Evolutionary conservation across 1,284 basidiomycete species (phyloP).

Genomic region (Hortiboletus rubellus): DNA sequence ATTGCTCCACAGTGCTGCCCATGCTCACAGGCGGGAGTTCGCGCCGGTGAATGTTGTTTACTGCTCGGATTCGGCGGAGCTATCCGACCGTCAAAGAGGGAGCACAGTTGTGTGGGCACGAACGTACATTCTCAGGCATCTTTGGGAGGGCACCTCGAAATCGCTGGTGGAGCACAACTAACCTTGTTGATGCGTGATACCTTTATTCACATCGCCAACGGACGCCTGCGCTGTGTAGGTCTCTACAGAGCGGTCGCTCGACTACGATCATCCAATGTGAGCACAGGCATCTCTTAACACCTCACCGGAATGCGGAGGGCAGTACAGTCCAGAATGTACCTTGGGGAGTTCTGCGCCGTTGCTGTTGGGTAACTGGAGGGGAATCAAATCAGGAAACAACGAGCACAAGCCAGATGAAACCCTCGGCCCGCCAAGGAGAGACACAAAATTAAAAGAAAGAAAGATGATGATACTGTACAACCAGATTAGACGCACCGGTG

Average conservation of each 20-base stretch:
- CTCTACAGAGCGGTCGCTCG: conserved; percentile 41
- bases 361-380: no score
- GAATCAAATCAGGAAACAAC: no score
- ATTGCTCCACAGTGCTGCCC: conserved; percentile 85
- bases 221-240: conserved; percentile 89
- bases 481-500: not conserved
- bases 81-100: conserved; percentile 33
- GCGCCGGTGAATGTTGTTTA: conserved; percentile 65
- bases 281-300: conserved; percentile 41
- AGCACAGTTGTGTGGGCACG: not conserved
- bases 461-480: not conserved
- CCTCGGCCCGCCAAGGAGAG: not conserved
- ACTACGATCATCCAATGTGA: not conserved
- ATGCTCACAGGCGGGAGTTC: conserved; percentile 85
- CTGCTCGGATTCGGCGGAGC: conserved; percentile 86
- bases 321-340: no score
- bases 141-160: conserved; percentile 69
- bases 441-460: no score
- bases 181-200: conserved; percentile 83
- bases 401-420: not conserved
- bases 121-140: conserved; percentile 83
- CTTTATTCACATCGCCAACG: conserved; percentile 82
- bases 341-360: no score
- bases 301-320: conserved; percentile 27
- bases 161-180: not conserved